Conservation (phyloP, 768 basidiomycete species). For the Podaxis sp. region DNA sequence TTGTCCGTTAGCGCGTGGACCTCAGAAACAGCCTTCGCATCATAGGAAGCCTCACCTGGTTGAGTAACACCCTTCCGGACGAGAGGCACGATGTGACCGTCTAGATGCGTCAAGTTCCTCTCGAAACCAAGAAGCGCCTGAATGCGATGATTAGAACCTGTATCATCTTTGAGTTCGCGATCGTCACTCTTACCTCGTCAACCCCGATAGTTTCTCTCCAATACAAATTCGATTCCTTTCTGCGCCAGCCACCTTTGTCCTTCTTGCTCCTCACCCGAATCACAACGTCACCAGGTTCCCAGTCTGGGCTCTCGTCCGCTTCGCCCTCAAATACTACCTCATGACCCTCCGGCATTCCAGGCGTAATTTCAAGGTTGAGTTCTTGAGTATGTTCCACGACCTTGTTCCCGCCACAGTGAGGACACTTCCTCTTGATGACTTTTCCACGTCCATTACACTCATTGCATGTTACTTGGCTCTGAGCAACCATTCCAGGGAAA, state of each 20-base stretch:
- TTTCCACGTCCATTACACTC: conserved; percentile 84
- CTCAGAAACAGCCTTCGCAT: neutral
- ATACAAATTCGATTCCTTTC: conserved; percentile 89
- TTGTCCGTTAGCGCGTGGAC: neutral
- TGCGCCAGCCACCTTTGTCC: conserved; percentile 74
- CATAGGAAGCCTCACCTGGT: conserved; percentile 52
- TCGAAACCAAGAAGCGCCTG: conserved; percentile 98
- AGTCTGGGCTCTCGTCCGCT: conserved; percentile 93
- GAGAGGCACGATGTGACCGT: conserved; percentile 74
- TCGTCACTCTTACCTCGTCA: conserved; percentile 62
- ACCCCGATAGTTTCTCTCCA: conserved; percentile 90
- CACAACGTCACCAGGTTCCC: conserved; percentile 93
- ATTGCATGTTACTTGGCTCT: conserved; percentile 78
- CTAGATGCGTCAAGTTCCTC: conserved; percentile 86
- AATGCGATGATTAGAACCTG: neutral
- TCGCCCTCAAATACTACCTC: conserved; percentile 96
- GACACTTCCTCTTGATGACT: conserved; percentile 71
- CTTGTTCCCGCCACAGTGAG: conserved; percentile 79
- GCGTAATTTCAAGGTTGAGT: conserved; percentile 80
- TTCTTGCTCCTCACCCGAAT: conserved; percentile 78
- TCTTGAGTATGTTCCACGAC: conserved; percentile 76
- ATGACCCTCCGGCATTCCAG: conserved; percentile 90
- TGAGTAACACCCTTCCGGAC: conserved; percentile 82
- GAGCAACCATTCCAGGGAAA: conserved; percentile 95
- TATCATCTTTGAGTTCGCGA: neutral